Evolutionary conservation across 306 rosid genomes (phyloP), one percentile per base, ranked within the genome.

Genomic region (Crotalaria pallida): DNA sequence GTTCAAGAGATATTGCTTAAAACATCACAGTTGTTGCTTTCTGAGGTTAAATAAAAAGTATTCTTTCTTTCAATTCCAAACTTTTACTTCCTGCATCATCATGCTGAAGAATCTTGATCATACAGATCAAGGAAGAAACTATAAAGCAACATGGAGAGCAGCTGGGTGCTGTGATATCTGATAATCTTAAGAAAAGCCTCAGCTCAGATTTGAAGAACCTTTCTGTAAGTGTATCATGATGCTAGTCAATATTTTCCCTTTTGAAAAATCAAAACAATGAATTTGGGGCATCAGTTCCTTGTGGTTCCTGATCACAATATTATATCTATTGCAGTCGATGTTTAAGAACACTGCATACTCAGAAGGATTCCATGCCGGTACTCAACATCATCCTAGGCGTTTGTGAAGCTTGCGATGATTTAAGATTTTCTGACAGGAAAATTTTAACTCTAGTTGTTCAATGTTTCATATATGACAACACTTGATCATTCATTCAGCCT

Each of bases 291-390:
- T 44, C 43, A n/a, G n/a, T 77, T 55, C 58, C 40, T 53, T 22
- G 33, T 70, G 62, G 36, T 24, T 70, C 71, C 67, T 18, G 22
- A 73, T 36, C 21, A 23, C 43, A 7, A 15, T 13, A 65, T 77
- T 61, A 50, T 69, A 21, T 21, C 66, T 53, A 12, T 67, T 69
- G 76, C 88, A 91, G 97, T 82, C 84, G 88, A 86, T 82, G 9
- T 89, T 89, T 72, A 88, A 87, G 83, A 86, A 83, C 83, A 68
- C 85, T 3, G 96, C 99, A 53, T 95, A 89, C 76, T 84, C 96
- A 0, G 99, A 95, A 84, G 99, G 99, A 50, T 95, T 91, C 59
- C 88, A 88, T 64, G 91, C 96, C 21, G 99, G 95, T 45, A 49
- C 74, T 75, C 84, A 51, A 61, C 74, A 55, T 75, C 86, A 73